phyloP scores from a whole-genome alignment of 768 basidiomycete species.

The Hericium rajendrae region DNA sequence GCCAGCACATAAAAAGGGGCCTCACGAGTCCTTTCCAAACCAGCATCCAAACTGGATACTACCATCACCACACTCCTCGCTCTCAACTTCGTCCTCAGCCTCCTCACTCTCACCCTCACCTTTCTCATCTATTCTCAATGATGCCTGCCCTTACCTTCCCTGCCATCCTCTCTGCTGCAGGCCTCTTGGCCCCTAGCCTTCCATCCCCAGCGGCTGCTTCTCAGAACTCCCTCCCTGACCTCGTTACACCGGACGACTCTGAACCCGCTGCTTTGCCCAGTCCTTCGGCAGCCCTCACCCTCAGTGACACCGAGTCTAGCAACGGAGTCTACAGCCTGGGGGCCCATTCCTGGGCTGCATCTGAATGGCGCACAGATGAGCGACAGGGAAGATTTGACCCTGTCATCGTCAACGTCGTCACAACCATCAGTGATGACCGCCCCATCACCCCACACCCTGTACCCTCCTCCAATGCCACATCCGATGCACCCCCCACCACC shows the following conservation, averaged over 20 bases:
- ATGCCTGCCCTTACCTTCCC: neutral
- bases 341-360: too few species aligned
- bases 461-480: neutral
- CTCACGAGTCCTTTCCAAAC: neutral
- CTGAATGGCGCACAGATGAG: too few species aligned
- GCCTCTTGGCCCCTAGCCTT: neutral
- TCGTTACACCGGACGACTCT: too few species aligned
- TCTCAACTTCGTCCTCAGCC: neutral
- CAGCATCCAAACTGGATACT: neutral
- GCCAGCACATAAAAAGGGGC: neutral
- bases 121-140: slow-evolving; percentile 5
- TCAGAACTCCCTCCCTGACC: too few species aligned
- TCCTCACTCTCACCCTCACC: neutral
- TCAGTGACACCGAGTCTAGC: too few species aligned
- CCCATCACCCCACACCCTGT: neutral
- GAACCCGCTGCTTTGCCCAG: too few species aligned
- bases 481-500: neutral
- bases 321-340: too few species aligned
- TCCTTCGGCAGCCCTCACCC: too few species aligned
- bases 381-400: too few species aligned
- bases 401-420: too few species aligned
- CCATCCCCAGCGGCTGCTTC: too few species aligned
- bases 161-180: neutral
- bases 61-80: neutral
- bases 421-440: too few species aligned